Evolutionary conservation across 2,329 filamentous ascomycete genomes (phyloP).

Genomic region (Fusarium cicatricum): DNA sequence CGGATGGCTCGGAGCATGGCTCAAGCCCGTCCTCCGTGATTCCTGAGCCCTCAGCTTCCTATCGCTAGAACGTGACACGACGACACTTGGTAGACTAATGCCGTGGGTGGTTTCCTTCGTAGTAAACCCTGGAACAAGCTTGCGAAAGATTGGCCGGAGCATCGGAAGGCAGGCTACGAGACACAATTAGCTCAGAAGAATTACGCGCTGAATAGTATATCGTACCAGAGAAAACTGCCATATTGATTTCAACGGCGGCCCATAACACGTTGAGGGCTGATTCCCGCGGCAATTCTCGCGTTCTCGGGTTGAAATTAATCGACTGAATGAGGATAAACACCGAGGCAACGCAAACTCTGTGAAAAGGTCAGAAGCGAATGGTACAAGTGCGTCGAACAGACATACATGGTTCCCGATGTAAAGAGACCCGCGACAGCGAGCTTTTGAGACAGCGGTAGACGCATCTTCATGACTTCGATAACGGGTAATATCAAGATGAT

Average conservation of each 20-base stretch:
- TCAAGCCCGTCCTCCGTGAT: constrained; percentile 5
- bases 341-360: constrained; percentile 41
- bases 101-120: background rate
- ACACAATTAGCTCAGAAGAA: background rate
- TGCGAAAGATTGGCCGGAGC: constrained; percentile 17
- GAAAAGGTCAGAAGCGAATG: background rate
- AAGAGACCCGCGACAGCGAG: constrained; percentile 40
- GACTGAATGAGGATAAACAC: constrained; percentile 35
- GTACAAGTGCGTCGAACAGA: background rate
- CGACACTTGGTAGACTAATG: constrained; percentile 1
- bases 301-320: constrained; percentile 18
- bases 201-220: background rate
- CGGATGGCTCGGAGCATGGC: background rate
- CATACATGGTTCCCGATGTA: constrained; percentile 40
- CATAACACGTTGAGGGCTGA: constrained; percentile 36
- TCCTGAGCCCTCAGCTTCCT: background rate
- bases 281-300: constrained; percentile 34
- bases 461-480: constrained; percentile 41
- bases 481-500: constrained; percentile 42
- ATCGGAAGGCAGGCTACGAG: constrained; percentile 12
- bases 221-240: constrained; percentile 38
- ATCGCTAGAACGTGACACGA: background rate
- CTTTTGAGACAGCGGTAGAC: constrained; percentile 34
- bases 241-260: constrained; percentile 40
- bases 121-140: background rate